Base-by-base conservation (phyloP, 768 basidiomycete genomes). In the Lentinula sp. region DNA sequence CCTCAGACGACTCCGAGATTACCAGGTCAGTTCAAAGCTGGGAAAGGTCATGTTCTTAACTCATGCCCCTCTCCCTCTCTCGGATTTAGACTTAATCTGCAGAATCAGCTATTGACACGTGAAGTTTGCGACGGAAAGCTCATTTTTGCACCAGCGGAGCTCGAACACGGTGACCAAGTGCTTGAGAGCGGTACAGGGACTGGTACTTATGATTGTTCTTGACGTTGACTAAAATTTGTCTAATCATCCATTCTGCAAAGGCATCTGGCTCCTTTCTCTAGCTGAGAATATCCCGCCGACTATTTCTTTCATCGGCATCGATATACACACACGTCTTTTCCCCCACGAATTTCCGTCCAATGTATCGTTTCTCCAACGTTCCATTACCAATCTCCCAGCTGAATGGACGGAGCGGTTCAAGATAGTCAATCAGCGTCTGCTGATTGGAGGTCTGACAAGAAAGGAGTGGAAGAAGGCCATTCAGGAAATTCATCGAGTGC, bases 401-500 rank as follows among this genome's bases (percentile, higher is more conserved):
- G 68, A 66, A 33, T 73, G 75, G 74, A 52, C 66, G 2, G 67
- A 64, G 18, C 68, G 66, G 16, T 76, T 76, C 61, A 16, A 59
- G 3, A 65, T 76, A 43, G 65, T 75, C 15, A 65, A 74, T 33
- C 75, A 76, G 33, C 68, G 74, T 0, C 65, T 76, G 18, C 64
- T 75, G 1, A 63, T 73, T 6, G 64, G 57, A 4, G 74, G 67
- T 0, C 69, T 76, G 33, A 65, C 67, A 0, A 61, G 50, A 7
- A 64, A 64, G 2, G 68, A 75, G 13, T 76, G 75, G 75, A 54
- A 28, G 5, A 36, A 57, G 0, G 65, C 49, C 5, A 60, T 74
- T 13, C 28, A 57, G 3, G 75, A 73, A 37, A 69, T 74, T 7
- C 67, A 65, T 50, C 66, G 74, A 4, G 71, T 73, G 0, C 68